Evolutionary conservation across 2,329 filamentous ascomycete species (phyloP).

Genomic region (Davidsoniella eucalypti): DNA sequence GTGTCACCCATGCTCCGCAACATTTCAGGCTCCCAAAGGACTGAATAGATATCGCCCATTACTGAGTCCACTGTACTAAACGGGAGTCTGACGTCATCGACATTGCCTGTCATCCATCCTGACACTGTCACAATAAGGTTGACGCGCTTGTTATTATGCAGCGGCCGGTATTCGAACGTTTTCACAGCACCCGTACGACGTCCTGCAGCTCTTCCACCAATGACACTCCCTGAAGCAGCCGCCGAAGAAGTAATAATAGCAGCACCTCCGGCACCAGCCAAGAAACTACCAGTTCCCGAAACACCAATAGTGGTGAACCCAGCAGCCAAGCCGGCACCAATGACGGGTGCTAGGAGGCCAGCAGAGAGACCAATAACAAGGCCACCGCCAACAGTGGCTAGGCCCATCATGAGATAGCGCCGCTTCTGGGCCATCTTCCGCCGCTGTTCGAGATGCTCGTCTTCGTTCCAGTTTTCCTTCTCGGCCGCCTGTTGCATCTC

Average conservation of each 20-base stretch:
- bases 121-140: constrained; percentile 91
- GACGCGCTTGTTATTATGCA: constrained; percentile 95
- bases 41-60: constrained; percentile 96
- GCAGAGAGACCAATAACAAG: constrained; percentile 91
- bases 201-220: constrained; percentile 72
- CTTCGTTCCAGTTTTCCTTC: constrained; percentile 96
- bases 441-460: constrained; percentile 77
- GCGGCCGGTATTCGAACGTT: constrained; percentile 89
- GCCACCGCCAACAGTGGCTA: constrained; percentile 88
- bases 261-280: constrained; percentile 81
- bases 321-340: constrained; percentile 82
- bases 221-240: constrained; percentile 70
- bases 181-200: constrained; percentile 79
- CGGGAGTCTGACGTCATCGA: constrained; percentile 87
- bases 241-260: constrained; percentile 86
- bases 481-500: constrained; percentile 94
- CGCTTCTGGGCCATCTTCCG: constrained; percentile 67
- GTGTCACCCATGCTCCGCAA: constrained; percentile 94
- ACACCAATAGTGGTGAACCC: constrained; percentile 93
- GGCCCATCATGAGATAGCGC: constrained; percentile 85
- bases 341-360: constrained; percentile 78
- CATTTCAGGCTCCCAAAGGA: constrained; percentile 97
- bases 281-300: constrained; percentile 70
- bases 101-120: constrained; percentile 96
- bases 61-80: constrained; percentile 93